Base-by-base conservation (phyloP, 2,329 filamentous ascomycete genomes). In the Nigrospora sphaerica region DNA sequence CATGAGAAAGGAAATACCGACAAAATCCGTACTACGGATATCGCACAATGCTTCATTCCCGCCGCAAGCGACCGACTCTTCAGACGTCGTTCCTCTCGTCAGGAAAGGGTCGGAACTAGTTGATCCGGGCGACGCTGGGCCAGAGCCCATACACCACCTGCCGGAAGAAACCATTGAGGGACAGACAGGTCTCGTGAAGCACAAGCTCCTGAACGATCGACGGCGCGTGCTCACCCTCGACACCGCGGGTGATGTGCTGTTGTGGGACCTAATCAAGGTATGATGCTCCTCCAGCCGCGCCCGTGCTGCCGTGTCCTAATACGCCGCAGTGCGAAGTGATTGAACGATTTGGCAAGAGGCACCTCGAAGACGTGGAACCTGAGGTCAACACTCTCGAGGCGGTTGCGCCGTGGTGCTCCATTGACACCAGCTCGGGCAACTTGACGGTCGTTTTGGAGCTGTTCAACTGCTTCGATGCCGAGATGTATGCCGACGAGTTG, bases 391-490 rank as follows among this genome's bases (percentile, higher is more conserved):
- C 89, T 0, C 77, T 80, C 13, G 90, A 95, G 62, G 91, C 85
- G 32, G 88, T 97, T 35, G 86, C 92, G 5, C 92, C 95, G 45
- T 98, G 93, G 93, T 98, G 93, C 62, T 88, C 88, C 2, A 86
- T 97, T 45, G 90, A 98, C 60, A 91, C 92, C 17, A 85, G 92
- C 56, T 97, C 92, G 5, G 93, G 93, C 33, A 89, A 88, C 51
- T 72, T 98, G 46, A 92, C 90, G 2, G 92, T 96, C 3, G 85
- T 95, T 16, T 67, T 98, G 16, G 93, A 98, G 61, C 88, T 91
- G 36, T 95, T 93, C 59, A 95, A 95, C 56, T 96, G 91, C 63
- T 98, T 98, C 57, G 93, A 98, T 66, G 93, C 91, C 14, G 93
- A 98, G 61, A 86, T 95, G 65, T 98, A 98, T 62, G 92, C 90